Conservation (phyloP, 2,329 filamentous ascomycete genomes). For the Stenocarpella maydis region DNA sequence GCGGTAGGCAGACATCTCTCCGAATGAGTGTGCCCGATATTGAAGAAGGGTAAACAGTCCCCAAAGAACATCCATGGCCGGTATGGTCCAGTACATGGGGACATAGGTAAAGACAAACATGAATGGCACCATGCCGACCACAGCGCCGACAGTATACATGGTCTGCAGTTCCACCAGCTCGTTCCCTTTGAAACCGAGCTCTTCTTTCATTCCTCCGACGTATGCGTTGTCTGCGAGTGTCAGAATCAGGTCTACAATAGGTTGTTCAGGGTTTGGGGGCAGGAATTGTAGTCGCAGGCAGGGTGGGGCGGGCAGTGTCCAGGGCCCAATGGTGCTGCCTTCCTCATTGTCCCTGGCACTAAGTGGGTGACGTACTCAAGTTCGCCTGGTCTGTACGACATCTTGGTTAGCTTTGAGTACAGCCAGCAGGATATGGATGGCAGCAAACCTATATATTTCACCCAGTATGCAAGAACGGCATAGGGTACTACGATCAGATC, state of each 20-base stretch:
- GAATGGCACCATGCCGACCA: slow-evolving; percentile 60
- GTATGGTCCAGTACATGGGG: slow-evolving; percentile 59
- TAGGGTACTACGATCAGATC: slow-evolving; percentile 64
- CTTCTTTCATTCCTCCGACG: slow-evolving; percentile 37
- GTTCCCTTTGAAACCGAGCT: slow-evolving; percentile 33
- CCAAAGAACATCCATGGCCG: slow-evolving; percentile 61
- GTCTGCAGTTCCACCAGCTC: slow-evolving; percentile 58
- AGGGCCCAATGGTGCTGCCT: too few species aligned
- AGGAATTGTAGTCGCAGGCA: too few species aligned
- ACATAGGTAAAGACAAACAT: slow-evolving; percentile 57
- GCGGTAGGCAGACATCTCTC: slow-evolving; percentile 60
- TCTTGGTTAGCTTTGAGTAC: neutral
- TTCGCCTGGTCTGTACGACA: neutral
- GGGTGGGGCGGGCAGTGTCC: too few species aligned
- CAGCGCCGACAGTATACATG: slow-evolving; percentile 59
- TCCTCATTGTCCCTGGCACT: too few species aligned
- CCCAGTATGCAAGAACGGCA: slow-evolving; percentile 62
- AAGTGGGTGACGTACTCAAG: neutral
- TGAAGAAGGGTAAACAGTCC: slow-evolving; percentile 65
- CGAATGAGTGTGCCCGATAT: slow-evolving; percentile 56
- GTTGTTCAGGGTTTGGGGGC: too few species aligned
- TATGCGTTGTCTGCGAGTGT: slow-evolving; percentile 50
- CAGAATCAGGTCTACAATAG: neutral
- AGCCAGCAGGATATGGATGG: neutral
- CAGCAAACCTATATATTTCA: slow-evolving; percentile 50